phyloP scores from a whole-genome alignment of 768 basidiomycete species.

The Hysterangium stoloniferum region DNA sequence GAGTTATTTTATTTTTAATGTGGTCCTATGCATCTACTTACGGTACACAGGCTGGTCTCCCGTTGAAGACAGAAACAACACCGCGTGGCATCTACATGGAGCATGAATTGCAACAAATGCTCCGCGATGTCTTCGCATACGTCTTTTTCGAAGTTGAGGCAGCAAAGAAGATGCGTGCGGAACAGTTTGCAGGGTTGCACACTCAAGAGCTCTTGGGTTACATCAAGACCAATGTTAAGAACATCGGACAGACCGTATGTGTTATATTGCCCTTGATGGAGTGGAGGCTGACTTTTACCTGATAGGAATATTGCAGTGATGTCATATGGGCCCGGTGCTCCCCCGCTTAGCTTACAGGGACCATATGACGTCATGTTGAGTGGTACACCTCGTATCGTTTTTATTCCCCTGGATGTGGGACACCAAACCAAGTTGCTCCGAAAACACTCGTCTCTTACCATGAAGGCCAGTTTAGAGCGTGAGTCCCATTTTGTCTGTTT shows the following conservation, averaged over 20 bases:
- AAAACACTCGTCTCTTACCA: too few species aligned
- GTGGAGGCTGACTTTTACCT: too few species aligned
- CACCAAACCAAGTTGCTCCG: too few species aligned
- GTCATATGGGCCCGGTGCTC: too few species aligned
- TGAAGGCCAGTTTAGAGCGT: too few species aligned
- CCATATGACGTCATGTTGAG: too few species aligned
- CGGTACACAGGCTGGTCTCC: slow-evolving; percentile 53
- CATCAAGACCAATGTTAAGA: slow-evolving; percentile 46
- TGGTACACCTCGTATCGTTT: too few species aligned
- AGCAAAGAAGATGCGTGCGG: slow-evolving; percentile 47
- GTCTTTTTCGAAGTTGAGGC: slow-evolving; percentile 68
- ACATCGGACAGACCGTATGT: slow-evolving; percentile 32
- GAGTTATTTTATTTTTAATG: neutral
- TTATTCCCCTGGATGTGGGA: too few species aligned
- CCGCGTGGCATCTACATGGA: slow-evolving; percentile 56
- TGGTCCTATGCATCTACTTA: neutral
- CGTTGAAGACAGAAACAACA: slow-evolving; percentile 49
- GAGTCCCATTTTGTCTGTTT: too few species aligned
- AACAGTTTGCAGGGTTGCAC: slow-evolving; percentile 42
- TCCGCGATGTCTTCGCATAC: slow-evolving; percentile 66
- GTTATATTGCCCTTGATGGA: too few species aligned
- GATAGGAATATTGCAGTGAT: too few species aligned
- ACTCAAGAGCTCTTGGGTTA: slow-evolving; percentile 44
- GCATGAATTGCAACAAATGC: slow-evolving; percentile 50
- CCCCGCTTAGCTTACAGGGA: too few species aligned